These are phyloP conservation scores for Begonia loranthoides DNA, from an alignment of 306 rosid species.

Conservation along the genomic window DNA sequence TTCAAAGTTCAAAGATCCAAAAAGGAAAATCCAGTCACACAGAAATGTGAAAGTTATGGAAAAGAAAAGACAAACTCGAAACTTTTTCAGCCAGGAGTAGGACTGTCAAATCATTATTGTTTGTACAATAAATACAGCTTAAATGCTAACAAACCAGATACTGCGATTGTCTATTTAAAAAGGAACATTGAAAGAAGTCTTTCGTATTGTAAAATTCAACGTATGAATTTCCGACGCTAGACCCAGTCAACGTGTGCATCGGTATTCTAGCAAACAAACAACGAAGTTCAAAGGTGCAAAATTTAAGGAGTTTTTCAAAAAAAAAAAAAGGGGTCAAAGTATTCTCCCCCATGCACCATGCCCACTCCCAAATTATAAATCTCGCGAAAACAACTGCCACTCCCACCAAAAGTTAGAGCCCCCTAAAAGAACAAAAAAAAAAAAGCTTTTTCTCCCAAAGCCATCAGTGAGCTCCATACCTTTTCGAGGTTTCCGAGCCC, in stretches of 20 bases:
- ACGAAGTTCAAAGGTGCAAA: slow-evolving; percentile 35
- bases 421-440: not conserved
- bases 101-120: slow-evolving; percentile 31
- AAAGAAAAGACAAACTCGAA: slow-evolving; percentile 37
- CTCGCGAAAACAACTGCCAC: slow-evolving; percentile 7
- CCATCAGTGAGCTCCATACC: slow-evolving; percentile 23
- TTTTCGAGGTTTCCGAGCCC: slow-evolving; percentile 13
- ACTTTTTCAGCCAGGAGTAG: slow-evolving; percentile 33
- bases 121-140: slow-evolving; percentile 10
- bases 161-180: not conserved
- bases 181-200: slow-evolving; percentile 7
- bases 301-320: slow-evolving; percentile 28
- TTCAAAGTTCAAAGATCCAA: slow-evolving; percentile 17
- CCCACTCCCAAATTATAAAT: not conserved
- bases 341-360: slow-evolving; percentile 3
- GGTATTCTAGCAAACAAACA: slow-evolving; percentile 19
- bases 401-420: slow-evolving; percentile 16
- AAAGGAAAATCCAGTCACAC: slow-evolving; percentile 26
- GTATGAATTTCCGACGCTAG: slow-evolving; percentile 7
- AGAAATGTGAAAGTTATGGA: slow-evolving; percentile 17
- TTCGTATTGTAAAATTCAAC: slow-evolving; percentile 5
- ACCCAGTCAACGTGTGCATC: slow-evolving; percentile 32
- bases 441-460: slow-evolving; percentile 1
- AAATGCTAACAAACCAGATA: slow-evolving; percentile 14
- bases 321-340: slow-evolving; percentile 21